These are phyloP conservation scores for Globisporangium echinulatum DNA, from an alignment of 352 stramenopile species.

Conservation along the genomic window DNA sequence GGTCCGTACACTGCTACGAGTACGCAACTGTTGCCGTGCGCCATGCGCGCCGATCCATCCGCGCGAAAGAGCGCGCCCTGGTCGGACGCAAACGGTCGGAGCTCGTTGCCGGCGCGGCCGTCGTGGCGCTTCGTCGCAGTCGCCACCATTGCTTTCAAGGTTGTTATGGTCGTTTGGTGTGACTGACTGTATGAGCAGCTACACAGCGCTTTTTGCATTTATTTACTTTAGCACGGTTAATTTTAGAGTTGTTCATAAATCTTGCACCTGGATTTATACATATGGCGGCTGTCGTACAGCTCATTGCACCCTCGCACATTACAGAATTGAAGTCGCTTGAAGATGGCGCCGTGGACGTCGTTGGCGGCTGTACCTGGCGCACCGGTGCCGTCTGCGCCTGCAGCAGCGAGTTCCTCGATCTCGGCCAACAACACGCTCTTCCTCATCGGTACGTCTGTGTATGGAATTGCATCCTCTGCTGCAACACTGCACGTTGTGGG, in stretches of 20 bases:
- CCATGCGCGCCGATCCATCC: conserved; percentile 74
- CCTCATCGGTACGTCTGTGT: conserved; percentile 43
- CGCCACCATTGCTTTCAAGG: conserved; percentile 24
- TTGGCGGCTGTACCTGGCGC: background rate
- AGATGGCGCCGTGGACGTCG: background rate
- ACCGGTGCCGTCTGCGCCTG: conserved; percentile 10
- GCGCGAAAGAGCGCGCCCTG: conserved; percentile 73
- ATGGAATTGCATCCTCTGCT: background rate
- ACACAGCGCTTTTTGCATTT: no score
- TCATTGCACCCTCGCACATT: no score
- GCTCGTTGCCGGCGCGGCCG: conserved; percentile 65
- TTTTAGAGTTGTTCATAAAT: no score
- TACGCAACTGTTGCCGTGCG: conserved; percentile 66
- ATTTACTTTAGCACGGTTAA: no score
- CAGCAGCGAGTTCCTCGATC: conserved; percentile 9
- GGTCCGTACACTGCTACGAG: conserved; percentile 73
- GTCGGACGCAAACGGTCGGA: conserved; percentile 68
- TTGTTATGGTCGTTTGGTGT: background rate
- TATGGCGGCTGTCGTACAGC: no score
- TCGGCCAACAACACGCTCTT: conserved; percentile 64
- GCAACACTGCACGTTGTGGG: background rate
- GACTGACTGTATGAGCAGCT: background rate
- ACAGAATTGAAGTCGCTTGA: no score
- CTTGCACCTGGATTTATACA: no score
- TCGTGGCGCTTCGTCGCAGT: conserved; percentile 38